Evolutionary conservation across 768 basidiomycete species (phyloP).

Genomic region (Cystofilobasidium macerans): DNA sequence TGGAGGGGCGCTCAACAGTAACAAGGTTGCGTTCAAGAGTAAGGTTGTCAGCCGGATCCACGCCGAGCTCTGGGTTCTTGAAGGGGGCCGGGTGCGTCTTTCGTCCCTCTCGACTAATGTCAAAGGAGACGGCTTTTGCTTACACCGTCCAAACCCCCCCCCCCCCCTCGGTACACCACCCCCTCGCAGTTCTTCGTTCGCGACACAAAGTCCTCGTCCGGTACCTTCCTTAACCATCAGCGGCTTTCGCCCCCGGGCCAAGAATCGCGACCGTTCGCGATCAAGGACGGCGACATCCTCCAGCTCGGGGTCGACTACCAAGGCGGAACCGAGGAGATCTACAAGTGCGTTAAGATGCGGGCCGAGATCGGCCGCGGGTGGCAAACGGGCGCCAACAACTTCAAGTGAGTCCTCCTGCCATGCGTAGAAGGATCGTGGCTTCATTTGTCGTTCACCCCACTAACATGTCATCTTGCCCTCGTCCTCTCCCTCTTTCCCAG

Average conservation of each 20-base stretch:
- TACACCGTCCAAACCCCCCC: background rate
- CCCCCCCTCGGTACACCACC: background rate
- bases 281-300: conserved; percentile 87
- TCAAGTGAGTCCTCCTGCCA: conserved; percentile 54
- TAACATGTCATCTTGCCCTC: too few species aligned
- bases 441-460: too few species aligned
- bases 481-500: conserved; percentile 28
- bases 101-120: too few species aligned
- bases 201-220: conserved; percentile 79
- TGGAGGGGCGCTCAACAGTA: conserved; percentile 46
- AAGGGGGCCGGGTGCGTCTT: conserved; percentile 39
- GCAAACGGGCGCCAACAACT: conserved; percentile 77
- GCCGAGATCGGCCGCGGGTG: conserved; percentile 83
- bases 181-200: conserved; percentile 63
- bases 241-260: conserved; percentile 70
- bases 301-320: conserved; percentile 97
- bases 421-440: too few species aligned
- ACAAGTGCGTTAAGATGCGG: conserved; percentile 91
- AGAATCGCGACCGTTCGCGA: conserved; percentile 61
- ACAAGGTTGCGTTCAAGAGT: conserved; percentile 85
- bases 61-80: conserved; percentile 77
- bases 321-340: conserved; percentile 91
- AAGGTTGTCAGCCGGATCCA: conserved; percentile 92
- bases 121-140: too few species aligned
- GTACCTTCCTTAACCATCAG: conserved; percentile 92